Base-by-base conservation (phyloP, 179 eudicot genomes). In the Silene vulgaris region DNA sequence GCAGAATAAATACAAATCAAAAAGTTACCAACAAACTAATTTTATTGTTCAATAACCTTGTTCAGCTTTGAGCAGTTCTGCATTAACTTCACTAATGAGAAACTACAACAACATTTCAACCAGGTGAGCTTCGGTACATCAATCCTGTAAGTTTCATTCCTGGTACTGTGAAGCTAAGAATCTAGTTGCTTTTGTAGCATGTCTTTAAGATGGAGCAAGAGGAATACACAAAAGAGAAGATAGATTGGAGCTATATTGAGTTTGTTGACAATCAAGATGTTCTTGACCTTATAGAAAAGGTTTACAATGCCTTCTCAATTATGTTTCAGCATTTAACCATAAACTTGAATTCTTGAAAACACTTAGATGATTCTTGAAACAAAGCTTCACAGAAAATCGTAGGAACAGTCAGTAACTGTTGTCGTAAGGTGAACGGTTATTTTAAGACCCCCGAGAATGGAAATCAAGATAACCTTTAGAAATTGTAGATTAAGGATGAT, bases 171-270 rank as follows among this genome's bases (percentile, higher is more conserved):
- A 66, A 35, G 69, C 76, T 76, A 1, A 57, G 17, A 59, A 4
- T 62, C 71, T 78, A 69, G 66, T 72, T 26, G 70, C 43, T 28
- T 65, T 75, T 85, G 82, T 91, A 94, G 97, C 98, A 94, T 75
- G 98, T 94, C 57, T 94, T 94, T 86, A 94, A 94, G 80, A 94
- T 94, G 98, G 98, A 94, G 83, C 98, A 94, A 88, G 98, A 94
- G 81, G 97, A 94, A 82, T 94, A 94, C 85, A 88, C 90, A 37
- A 91, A 90, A 82, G 98, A 94, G 86, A 86, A 88, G 73, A 94
- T 94, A 75, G 81, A 94, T 76, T 94, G 98, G 98, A 94, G 98
- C 87, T 94, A 94, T 84, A 94, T 94, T 76, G 97, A 94, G 81
- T 94, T 94, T 80, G 96, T 94, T 65, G 98, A 94, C 75, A 94